These are phyloP conservation scores for Artemisia tridentata DNA, from an alignment of 129 eudicot genomes.

Conservation along the genomic window DNA sequence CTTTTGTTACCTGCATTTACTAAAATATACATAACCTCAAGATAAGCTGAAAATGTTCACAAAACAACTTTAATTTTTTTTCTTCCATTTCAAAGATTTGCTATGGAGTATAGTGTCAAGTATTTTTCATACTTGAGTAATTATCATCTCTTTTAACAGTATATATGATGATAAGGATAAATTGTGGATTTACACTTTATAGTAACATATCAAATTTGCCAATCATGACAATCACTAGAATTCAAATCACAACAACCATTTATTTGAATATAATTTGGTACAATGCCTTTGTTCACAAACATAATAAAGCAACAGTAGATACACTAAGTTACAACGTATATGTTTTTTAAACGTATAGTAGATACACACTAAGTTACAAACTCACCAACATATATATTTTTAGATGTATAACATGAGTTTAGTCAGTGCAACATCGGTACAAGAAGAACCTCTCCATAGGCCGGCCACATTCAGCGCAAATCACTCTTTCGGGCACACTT, in stretches of 20 bases:
- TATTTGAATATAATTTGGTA: constrained; percentile 22
- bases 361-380: not conserved
- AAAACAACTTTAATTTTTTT: no score
- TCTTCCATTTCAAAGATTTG: no score
- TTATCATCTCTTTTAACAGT: no score
- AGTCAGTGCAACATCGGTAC: constrained; percentile 86
- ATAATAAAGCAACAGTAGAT: not conserved
- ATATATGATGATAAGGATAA: not conserved
- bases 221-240: not conserved
- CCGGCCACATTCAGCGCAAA: constrained; percentile 66
- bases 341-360: not conserved
- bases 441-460: constrained; percentile 69
- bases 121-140: no score
- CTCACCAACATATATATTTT: no score
- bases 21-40: no score
- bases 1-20: not conserved
- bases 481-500: constrained; percentile 49
- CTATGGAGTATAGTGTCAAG: no score
- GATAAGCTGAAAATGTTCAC: no score
- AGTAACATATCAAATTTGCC: not conserved
- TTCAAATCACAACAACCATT: constrained; percentile 5
- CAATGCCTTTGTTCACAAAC: constrained; percentile 8
- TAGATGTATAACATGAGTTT: not conserved
- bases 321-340: not conserved
- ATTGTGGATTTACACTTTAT: not conserved